Conservation (phyloP, 2,329 filamentous ascomycete species). For the Ascomycota sp. region DNA sequence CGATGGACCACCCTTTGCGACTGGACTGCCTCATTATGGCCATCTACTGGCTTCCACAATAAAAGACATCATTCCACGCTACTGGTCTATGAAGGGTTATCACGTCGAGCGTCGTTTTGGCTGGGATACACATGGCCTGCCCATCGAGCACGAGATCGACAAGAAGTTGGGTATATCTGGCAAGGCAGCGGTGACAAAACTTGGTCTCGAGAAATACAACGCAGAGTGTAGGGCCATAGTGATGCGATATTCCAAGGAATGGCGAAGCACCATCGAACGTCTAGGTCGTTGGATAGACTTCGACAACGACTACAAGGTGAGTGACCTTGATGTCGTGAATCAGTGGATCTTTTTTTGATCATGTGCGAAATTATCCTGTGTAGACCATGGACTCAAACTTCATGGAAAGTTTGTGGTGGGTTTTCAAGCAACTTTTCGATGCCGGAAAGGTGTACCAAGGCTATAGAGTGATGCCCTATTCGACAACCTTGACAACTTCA, state of each 20-base stretch:
- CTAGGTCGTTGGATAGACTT: constrained; percentile 94
- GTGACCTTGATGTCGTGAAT: too few species aligned
- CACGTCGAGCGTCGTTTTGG: constrained; percentile 84
- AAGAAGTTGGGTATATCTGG: constrained; percentile 82
- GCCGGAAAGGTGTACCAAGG: constrained; percentile 79
- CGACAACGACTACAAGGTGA: constrained; percentile 83
- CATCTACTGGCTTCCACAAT: constrained; percentile 81
- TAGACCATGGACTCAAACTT: constrained; percentile 83
- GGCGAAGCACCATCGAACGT: constrained; percentile 69
- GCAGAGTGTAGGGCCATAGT: constrained; percentile 79
- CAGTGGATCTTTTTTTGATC: too few species aligned
- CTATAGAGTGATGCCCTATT: constrained; percentile 86
- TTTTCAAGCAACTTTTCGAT: constrained; percentile 80
- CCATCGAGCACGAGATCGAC: constrained; percentile 93
- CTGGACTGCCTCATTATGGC: constrained; percentile 40
- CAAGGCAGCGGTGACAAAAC: constrained; percentile 63
- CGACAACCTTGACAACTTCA: constrained; percentile 69
- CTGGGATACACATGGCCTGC: constrained; percentile 85
- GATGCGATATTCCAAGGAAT: constrained; percentile 72
- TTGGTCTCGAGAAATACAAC: constrained; percentile 79
- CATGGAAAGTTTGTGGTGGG: constrained; percentile 95
- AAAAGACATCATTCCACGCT: constrained; percentile 88
- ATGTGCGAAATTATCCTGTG: too few species aligned
- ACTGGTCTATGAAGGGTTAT: constrained; percentile 92
- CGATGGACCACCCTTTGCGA: constrained; percentile 64